Evolutionary conservation across 2,329 filamentous ascomycete genomes (phyloP), one percentile per base, ranked within the genome.

Genomic region (Epichloe sibirici): DNA sequence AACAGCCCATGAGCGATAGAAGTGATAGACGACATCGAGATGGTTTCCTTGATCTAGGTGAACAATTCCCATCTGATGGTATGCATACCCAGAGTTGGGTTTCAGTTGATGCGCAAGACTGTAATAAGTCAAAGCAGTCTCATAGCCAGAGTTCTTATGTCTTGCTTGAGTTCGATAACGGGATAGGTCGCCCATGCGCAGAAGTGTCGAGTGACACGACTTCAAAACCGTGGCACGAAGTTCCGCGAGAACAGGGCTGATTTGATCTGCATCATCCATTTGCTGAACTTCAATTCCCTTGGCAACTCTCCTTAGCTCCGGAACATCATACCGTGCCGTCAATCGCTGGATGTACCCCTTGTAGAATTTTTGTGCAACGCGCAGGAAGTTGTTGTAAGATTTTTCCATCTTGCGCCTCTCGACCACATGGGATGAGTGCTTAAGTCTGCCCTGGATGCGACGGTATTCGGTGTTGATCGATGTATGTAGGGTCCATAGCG

Each of bases 51-150:
- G 82, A 51, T 86, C 83, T 47, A 88, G 78, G 55, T 86, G 85
- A 54, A 97, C 85, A 38, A 97, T 87, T 38, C 88, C 90, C 66
- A 93, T 82, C 67, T 97, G 93, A 62, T 98, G 91, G 63, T 94
- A 86, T 15, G 89, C 86, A 57, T 83, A 81, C 34, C 91, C 91
- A 45, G 86, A 89, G 17, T 81, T 74, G 3, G 91, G 89, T 59
- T 86, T 79, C 51, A 97, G 77, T 49, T 86, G 81, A 57, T 83
- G 81, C 23, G 93, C 93, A 55, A 97, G 74, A 52, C 79, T 75
- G 67, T 98, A 97, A 68, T 91, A 95, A 11, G 85, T 83, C 62
- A 90, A 76, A 13, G 91, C 89, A 13, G 81, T 81, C 28, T 86
- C 86, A 74, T 88, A 94, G 60, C 86, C 86, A 51, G 83, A 82